Evolutionary conservation across 176 grass and related monocot species (phyloP), one percentile per base, ranked within the genome.

Genomic region (Thinopyrum elongatum): DNA sequence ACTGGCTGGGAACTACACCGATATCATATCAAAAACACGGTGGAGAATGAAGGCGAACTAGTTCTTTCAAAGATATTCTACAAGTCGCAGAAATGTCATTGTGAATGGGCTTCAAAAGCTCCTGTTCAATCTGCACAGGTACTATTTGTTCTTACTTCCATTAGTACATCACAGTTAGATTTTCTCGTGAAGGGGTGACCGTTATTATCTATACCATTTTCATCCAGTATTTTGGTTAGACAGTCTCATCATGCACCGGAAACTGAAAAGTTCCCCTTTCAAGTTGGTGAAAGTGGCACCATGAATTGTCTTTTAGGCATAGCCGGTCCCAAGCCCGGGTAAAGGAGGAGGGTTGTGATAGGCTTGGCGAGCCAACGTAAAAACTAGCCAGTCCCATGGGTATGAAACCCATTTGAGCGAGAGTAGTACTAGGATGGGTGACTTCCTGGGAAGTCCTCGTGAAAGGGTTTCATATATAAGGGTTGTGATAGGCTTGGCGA

Each of bases 31-130:
- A 77, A 79, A 62, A 84, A 60, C 51, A 85, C 34, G 30, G 73
- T 84, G 61, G 78, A 85, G 46, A 88, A 80, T 23, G 76, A 92
- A 10, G 77, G 23, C 38, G 96, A 89, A 77, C 30, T 94, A 79
- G 90, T 95, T 49, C 81, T 95, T 79, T 98, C 90, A 11, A 98
- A 98, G 63, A 53, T 98, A 72, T 95, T 95, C 33, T 60, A 53
- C 76, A 51, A 80, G 33, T 71, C 65, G 35, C 64, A 76, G 29
- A 88, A 71, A 15, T 21, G 72, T 84, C 36, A 5, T 10, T 53
- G 65, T 86, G 69, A 82, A 63, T 26, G 34, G 11, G 33, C 25
- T 57, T n/a, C 51, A 34, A 78, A 87, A 58, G 22, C 41, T 60
- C 23, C 0, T 16, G 31, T 35, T 68, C 53, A 55, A 36, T 64